Conservation (phyloP, 768 basidiomycete genomes). For the Termitomyces sp. region DNA sequence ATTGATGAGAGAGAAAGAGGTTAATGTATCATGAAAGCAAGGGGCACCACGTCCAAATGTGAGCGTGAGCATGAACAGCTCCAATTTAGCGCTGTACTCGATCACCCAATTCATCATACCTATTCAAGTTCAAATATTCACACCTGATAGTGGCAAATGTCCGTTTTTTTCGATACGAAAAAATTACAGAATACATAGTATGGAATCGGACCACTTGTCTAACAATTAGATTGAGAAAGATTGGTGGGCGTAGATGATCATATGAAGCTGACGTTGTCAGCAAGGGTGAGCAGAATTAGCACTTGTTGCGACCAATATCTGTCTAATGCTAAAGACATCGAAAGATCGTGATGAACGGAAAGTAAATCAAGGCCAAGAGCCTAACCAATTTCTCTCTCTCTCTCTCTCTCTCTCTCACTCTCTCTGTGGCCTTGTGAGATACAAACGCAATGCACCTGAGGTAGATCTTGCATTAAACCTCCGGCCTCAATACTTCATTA, state of each 20-base stretch:
- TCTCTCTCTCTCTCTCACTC: too few species aligned
- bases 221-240: neutral
- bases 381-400: neutral
- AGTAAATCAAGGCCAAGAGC: neutral
- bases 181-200: neutral
- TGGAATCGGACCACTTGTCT: too few species aligned
- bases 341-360: neutral
- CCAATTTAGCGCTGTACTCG: neutral
- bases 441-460: neutral
- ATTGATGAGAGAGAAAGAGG: slow-evolving; percentile 1
- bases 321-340: neutral
- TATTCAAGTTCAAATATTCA: neutral
- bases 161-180: neutral
- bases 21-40: neutral
- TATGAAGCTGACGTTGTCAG: too few species aligned
- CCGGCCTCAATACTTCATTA: neutral
- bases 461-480: neutral
- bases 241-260: neutral
- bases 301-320: neutral
- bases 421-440: neutral
- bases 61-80: neutral
- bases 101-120: neutral
- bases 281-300: neutral
- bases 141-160: neutral
- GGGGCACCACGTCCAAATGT: neutral